Evolutionary conservation across 2,329 filamentous ascomycete species (phyloP).

Genomic region (Microsporum audouinii): DNA sequence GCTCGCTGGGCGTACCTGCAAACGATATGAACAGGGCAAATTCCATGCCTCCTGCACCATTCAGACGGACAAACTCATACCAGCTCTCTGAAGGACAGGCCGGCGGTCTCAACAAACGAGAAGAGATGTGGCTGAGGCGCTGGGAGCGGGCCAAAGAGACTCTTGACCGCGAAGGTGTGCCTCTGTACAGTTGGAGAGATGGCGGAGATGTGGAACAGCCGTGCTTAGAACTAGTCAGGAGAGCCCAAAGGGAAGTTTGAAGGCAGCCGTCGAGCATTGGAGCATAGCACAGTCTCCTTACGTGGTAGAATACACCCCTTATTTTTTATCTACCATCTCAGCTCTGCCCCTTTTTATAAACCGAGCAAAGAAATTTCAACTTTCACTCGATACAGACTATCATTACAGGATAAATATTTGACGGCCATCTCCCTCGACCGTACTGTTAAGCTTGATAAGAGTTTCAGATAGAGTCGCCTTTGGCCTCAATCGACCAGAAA

Average conservation of each 20-base stretch:
- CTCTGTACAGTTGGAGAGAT: slow-evolving; percentile 37
- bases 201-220: slow-evolving; percentile 37
- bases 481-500: too few species aligned
- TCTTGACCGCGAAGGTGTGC: slow-evolving; percentile 32
- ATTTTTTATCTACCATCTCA: too few species aligned
- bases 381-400: too few species aligned
- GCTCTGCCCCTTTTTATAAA: too few species aligned
- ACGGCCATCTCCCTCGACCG: too few species aligned
- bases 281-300: neutral
- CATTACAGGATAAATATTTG: too few species aligned
- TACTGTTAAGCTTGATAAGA: too few species aligned
- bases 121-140: slow-evolving; percentile 39
- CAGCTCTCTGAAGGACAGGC: slow-evolving; percentile 6
- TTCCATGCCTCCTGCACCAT: slow-evolving; percentile 18
- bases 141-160: slow-evolving; percentile 37
- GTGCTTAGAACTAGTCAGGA: slow-evolving; percentile 33
- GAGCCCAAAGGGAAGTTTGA: slow-evolving; percentile 24
- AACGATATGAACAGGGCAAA: slow-evolving; percentile 17
- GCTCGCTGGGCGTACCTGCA: slow-evolving; percentile 4
- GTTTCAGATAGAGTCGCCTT: too few species aligned
- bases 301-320: neutral
- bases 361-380: too few species aligned
- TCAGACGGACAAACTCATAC: slow-evolving; percentile 5
- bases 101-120: slow-evolving; percentile 33
- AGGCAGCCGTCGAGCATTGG: too few species aligned